phyloP scores from a whole-genome alignment of 75 land plant species.

The Cupressus sempervirens region DNA sequence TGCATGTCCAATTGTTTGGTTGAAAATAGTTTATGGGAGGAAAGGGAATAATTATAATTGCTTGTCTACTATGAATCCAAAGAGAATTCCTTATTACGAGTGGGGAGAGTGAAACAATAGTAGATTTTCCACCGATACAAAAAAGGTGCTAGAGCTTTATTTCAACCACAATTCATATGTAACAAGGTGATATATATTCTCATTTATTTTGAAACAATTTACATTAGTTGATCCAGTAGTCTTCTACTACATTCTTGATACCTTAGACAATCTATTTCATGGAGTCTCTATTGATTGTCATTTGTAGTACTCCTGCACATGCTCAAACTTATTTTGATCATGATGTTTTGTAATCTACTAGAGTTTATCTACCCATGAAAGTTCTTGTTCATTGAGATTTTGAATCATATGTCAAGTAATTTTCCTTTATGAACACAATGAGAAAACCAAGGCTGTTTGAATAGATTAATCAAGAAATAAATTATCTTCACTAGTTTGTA shows the following conservation, averaged over 20 bases:
- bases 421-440: too few species aligned
- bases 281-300: neutral
- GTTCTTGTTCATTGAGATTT: too few species aligned
- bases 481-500: too few species aligned
- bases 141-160: neutral
- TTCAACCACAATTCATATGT: neutral
- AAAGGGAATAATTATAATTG: constrained; percentile 10
- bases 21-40: neutral
- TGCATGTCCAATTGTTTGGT: constrained; percentile 4
- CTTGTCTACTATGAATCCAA: neutral
- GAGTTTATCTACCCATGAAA: too few species aligned
- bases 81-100: neutral
- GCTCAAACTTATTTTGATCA: neutral
- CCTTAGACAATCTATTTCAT: neutral
- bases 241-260: constrained; percentile 2
- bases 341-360: neutral
- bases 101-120: neutral
- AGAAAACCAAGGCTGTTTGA: too few species aligned
- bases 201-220: neutral
- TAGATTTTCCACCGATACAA: neutral
- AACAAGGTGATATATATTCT: neutral
- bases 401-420: too few species aligned
- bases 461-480: too few species aligned
- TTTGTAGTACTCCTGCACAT: neutral
- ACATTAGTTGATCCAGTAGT: neutral